Evolutionary conservation across 78 protist genomes (phyloP).

Genomic region (Dictyostelium capitatum): DNA sequence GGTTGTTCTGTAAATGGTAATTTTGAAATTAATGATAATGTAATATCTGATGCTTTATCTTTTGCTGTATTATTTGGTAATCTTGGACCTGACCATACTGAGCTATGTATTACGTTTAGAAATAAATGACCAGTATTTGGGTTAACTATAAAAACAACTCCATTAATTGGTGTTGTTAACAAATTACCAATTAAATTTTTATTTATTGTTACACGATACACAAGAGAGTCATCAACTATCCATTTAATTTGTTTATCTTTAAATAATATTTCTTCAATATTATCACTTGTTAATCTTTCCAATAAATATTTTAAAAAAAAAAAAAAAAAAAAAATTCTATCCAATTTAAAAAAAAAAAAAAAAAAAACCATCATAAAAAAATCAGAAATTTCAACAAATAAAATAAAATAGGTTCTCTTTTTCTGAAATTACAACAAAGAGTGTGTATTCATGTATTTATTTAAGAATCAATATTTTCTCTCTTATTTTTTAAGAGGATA

Average conservation of each 20-base stretch:
- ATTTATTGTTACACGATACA: neutral
- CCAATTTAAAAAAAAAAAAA: no score
- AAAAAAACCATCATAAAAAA: no score
- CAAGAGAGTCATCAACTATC: neutral
- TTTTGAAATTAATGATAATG: neutral
- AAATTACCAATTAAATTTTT: neutral
- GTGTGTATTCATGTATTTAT: no score
- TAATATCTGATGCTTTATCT: neutral
- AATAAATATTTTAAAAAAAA: no score
- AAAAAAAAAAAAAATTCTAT: no score
- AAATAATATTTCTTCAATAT: neutral
- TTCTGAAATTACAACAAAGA: no score
- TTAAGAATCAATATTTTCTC: no score
- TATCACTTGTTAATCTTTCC: neutral
- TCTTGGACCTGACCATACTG: neutral
- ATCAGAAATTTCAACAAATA: no score
- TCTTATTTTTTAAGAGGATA: no score
- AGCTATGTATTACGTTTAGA: neutral
- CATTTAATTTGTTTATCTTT: neutral
- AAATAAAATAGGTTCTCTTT: no score
- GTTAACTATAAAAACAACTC: neutral
- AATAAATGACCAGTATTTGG: neutral
- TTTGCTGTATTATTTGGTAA: neutral
- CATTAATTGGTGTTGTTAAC: neutral
- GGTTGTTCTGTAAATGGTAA: neutral